Evolutionary conservation across 2,329 filamentous ascomycete species (phyloP), one percentile per base, ranked within the genome.

Genomic region (Sporothrix pseudoabietina): DNA sequence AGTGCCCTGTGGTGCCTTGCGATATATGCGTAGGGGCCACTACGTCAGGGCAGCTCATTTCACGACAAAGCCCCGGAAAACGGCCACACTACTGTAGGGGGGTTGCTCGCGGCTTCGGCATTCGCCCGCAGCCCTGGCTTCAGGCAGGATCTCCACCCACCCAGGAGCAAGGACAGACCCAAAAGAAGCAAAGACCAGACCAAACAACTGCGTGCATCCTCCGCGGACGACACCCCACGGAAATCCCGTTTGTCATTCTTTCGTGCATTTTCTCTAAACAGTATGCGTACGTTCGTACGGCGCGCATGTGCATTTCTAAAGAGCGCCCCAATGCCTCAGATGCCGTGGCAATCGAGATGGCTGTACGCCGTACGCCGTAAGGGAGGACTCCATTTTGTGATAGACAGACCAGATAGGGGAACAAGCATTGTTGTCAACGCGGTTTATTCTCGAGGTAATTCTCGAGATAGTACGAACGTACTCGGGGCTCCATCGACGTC

Each of bases 91-190:
- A 69, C 63, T 70, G 49, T 47, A 57, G 16, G 68, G 32, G 32
- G 32, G 39, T 10, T 59, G 69, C 68, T 72, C 71, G 71, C 71
- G 71, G 71, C 71, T 72, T 72, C 71, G 71, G 71, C 71, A 72
- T 72, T 72, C 71, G 71, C 71, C 63, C 61, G 54, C 39, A 69
- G 65, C 71, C 61, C 35, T 47, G 44, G 30, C 22, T 22, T 55
- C 12, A 26, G 8, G 26, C 6, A 5, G 14, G 30, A 47, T 66
- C 59, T 47, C 57, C 69, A 44, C 59, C 19, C 59, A 19, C n/a
- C 39, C 19, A 41, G 14, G 5, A 63, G 32, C 26, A 59, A 14
- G 10, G 65, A 52, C 22, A n/a, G 26, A 44, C 41, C 41, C 14
- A 54, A 49, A 19, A 54, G 52, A 54, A 7, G 9, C n/a, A 54